These are phyloP conservation scores for Hypoxylon lenormandii DNA, from an alignment of 495 filamentous ascomycete genomes.

Conservation along the genomic window DNA sequence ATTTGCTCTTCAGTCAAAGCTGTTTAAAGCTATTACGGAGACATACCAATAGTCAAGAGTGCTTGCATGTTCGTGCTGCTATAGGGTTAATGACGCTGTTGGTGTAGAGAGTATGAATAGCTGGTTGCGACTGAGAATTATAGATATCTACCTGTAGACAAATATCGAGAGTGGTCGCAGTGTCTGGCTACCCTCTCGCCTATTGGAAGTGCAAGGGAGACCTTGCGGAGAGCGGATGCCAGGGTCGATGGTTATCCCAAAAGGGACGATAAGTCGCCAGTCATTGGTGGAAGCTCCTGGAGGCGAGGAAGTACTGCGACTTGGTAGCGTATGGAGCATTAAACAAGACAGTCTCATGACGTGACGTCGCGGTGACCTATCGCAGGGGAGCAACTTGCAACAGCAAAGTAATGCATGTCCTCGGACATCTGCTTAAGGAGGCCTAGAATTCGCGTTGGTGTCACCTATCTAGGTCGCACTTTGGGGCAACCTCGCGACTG, in stretches of 20 bases:
- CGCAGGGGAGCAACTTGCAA: slow-evolving; percentile 14
- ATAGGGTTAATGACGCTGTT: slow-evolving; percentile 1
- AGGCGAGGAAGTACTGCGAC: slow-evolving; percentile 45
- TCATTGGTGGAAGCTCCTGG: slow-evolving; percentile 45
- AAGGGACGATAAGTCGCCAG: slow-evolving; percentile 37
- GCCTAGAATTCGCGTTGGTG: slow-evolving; percentile 29
- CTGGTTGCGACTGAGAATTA: slow-evolving; percentile 7
- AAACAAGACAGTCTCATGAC: slow-evolving; percentile 38
- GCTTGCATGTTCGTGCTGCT: slow-evolving; percentile 9
- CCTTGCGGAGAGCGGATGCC: slow-evolving; percentile 41
- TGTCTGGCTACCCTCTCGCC: slow-evolving; percentile 23
- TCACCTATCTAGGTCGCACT: slow-evolving; percentile 29
- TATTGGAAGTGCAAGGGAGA: slow-evolving; percentile 38
- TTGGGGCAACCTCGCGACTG: slow-evolving; percentile 29
- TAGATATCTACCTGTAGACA: slow-evolving; percentile 2
- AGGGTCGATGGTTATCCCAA: slow-evolving; percentile 45
- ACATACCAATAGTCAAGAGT: slow-evolving; percentile 1
- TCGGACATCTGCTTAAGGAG: slow-evolving; percentile 39
- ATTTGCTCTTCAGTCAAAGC: neutral
- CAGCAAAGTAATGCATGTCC: slow-evolving; percentile 40
- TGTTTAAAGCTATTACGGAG: neutral
- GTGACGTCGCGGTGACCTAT: slow-evolving; percentile 40
- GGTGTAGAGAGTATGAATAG: neutral
- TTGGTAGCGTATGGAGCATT: slow-evolving; percentile 29
- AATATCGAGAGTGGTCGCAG: slow-evolving; percentile 22